Conservation (phyloP, 805 yeast species). For the Yamadazyma phyllophila region DNA sequence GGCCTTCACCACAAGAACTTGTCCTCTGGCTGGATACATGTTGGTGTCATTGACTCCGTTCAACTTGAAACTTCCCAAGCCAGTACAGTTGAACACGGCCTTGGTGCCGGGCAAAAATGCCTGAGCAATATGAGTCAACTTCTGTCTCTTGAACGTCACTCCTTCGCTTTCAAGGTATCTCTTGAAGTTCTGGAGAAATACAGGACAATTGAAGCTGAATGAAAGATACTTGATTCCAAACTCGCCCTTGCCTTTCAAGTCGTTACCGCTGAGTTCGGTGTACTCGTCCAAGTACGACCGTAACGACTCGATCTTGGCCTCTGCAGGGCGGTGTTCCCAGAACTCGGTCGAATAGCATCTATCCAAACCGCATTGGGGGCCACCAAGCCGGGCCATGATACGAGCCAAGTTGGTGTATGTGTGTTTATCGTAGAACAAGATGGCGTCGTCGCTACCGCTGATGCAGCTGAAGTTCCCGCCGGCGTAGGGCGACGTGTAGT, state of each 20-base stretch:
- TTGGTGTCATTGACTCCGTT: constrained; percentile 63
- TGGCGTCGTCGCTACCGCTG: constrained; percentile 50
- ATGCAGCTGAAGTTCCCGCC: constrained; percentile 44
- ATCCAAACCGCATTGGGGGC: constrained; percentile 52
- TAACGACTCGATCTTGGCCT: constrained; percentile 46
- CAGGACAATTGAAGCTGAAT: constrained; percentile 74
- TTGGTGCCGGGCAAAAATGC: constrained; percentile 44
- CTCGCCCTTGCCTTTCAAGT: constrained; percentile 50
- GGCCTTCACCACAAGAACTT: constrained; percentile 69
- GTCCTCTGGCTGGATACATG: constrained; percentile 77
- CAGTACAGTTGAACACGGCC: constrained; percentile 72
- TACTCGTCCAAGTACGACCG: constrained; percentile 50
- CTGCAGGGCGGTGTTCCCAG: constrained; percentile 52
- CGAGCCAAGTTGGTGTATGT: constrained; percentile 51
- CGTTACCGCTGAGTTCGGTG: constrained; percentile 28
- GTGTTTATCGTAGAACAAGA: constrained; percentile 50
- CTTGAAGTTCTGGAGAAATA: constrained; percentile 49
- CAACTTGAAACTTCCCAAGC: constrained; percentile 61
- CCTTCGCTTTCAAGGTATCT: constrained; percentile 46
- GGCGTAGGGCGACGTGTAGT: constrained; percentile 82
- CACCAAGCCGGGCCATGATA: constrained; percentile 46
- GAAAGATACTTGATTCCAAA: constrained; percentile 58
- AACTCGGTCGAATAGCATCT: constrained; percentile 54
- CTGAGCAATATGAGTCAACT: constrained; percentile 53
- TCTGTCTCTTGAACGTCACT: constrained; percentile 48